Evolutionary conservation across 2,329 filamentous ascomycete genomes (phyloP).

Genomic region (Fusarium coffeatum): DNA sequence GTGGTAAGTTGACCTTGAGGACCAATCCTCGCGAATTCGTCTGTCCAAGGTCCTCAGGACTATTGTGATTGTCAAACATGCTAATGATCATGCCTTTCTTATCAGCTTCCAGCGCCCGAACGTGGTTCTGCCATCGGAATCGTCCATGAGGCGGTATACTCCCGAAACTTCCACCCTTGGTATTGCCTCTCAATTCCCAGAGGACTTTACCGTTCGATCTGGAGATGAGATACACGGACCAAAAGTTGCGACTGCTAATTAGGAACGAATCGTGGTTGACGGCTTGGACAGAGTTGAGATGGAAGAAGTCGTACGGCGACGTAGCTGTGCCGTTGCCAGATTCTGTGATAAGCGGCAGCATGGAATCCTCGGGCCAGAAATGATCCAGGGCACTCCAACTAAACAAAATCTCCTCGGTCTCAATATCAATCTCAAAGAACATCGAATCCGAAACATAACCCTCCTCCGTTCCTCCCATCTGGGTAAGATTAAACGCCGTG

Average conservation of each 20-base stretch:
- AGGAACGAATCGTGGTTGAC: constrained; percentile 38
- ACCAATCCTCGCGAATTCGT: constrained; percentile 25
- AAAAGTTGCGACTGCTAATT: constrained; percentile 42
- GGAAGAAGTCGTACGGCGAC: constrained; percentile 42
- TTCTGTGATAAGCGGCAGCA: constrained; percentile 12
- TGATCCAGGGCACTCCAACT: constrained; percentile 56
- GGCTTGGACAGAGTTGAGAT: constrained; percentile 44
- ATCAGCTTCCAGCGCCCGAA: constrained; percentile 43
- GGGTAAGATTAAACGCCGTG: constrained; percentile 30
- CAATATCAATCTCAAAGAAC: constrained; percentile 57
- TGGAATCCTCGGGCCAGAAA: constrained; percentile 31
- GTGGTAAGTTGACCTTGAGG: constrained; percentile 32
- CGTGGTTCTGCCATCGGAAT: constrained; percentile 54
- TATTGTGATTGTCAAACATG: constrained; percentile 53
- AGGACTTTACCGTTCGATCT: constrained; percentile 35
- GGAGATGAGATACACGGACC: constrained; percentile 40
- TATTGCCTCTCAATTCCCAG: constrained; percentile 44
- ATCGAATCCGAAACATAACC: constrained; percentile 48
- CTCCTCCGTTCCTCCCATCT: constrained; percentile 28
- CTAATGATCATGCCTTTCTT: constrained; percentile 44
- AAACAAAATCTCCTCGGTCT: constrained; percentile 54
- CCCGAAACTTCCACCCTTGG: constrained; percentile 43
- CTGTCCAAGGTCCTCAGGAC: constrained; percentile 9
- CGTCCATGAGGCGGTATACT: constrained; percentile 41
- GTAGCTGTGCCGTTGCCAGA: constrained; percentile 24